These are phyloP conservation scores for Fragaria vesca DNA, from an alignment of 306 rosid species.

Conservation along the genomic window DNA sequence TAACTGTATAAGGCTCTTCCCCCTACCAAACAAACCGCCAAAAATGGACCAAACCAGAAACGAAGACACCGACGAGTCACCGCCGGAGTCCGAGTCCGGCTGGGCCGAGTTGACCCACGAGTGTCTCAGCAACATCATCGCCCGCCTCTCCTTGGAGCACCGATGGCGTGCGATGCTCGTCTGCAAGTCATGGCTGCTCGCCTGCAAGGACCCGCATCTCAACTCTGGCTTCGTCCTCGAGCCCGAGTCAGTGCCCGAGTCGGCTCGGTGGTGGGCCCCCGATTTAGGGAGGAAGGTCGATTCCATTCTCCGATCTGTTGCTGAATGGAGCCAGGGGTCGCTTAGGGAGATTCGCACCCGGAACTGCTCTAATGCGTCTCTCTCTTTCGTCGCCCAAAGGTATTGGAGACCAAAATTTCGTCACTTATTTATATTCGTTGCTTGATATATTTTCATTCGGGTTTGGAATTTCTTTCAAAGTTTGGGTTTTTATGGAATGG, in stretches of 20 bases:
- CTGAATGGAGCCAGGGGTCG: conserved; percentile 49
- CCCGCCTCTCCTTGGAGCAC: conserved; percentile 60
- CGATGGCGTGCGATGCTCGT: conserved; percentile 77
- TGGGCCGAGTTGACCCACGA: conserved; percentile 84
- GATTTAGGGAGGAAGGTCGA: conserved; percentile 64
- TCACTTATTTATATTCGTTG: not conserved
- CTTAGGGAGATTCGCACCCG: conserved; percentile 57
- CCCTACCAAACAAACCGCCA: not conserved
- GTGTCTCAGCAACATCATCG: conserved; percentile 67
- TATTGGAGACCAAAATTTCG: conserved; percentile 10
- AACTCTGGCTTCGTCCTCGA: conserved; percentile 64
- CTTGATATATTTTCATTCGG: not conserved
- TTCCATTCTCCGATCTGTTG: conserved; percentile 71
- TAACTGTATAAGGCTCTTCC: not conserved
- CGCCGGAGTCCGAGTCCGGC: conserved; percentile 26
- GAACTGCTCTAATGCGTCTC: conserved; percentile 73
- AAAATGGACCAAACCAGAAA: conserved; percentile 28
- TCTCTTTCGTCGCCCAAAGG: conserved; percentile 65
- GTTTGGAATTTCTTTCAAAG: not conserved
- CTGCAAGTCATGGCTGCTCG: conserved; percentile 73
- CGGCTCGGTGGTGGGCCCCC: conserved; percentile 60
- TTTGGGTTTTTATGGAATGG: not conserved
- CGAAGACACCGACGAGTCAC: conserved; percentile 14
- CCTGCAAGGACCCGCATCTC: conserved; percentile 63
- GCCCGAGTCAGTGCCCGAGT: conserved; percentile 46